A percentile compares a stretch with the other conserved stretches of the same genome.
Conservation (phyloP, 306 rosid genomes). For the Cicer arietinum region DNA sequence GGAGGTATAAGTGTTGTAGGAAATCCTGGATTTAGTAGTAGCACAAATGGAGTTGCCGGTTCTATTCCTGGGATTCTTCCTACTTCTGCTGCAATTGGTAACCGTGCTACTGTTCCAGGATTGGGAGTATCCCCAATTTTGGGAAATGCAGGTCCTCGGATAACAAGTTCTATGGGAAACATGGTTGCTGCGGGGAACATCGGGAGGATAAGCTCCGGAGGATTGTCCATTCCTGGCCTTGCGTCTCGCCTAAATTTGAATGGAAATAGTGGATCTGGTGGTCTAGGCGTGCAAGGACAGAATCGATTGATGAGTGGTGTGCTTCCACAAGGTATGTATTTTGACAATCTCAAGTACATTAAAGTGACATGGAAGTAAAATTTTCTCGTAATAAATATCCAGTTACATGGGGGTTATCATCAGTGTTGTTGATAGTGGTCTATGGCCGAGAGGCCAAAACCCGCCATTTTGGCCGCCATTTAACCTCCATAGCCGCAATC, state of each 20-base stretch:
- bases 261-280: slow-evolving; percentile 86
- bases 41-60: slow-evolving; percentile 97
- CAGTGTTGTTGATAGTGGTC: background rate
- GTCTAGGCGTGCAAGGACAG: slow-evolving; percentile 89
- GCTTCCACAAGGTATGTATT: slow-evolving; percentile 85
- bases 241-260: slow-evolving; percentile 81
- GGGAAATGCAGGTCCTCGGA: slow-evolving; percentile 90
- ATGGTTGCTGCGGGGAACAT: slow-evolving; percentile 91
- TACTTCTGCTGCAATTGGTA: slow-evolving; percentile 94
- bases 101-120: slow-evolving; percentile 94
- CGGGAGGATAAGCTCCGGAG: slow-evolving; percentile 85
- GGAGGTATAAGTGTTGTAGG: slow-evolving; percentile 99
- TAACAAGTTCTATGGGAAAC: slow-evolving; percentile 93
- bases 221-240: slow-evolving; percentile 91
- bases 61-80: slow-evolving; percentile 99
- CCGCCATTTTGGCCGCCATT: too few relatives aligned
- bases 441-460: too few relatives aligned
- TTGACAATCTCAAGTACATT: slow-evolving; percentile 16
- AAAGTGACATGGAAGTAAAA: background rate
- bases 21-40: slow-evolving; percentile 96
- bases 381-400: slow-evolving; percentile 28
- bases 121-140: slow-evolving; percentile 96
- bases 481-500: too few relatives aligned
- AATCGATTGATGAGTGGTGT: slow-evolving; percentile 88
- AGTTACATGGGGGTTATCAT: background rate